Evolutionary conservation across 2,329 filamentous ascomycete species (phyloP).

Genomic region (Cladosporium sp.): DNA sequence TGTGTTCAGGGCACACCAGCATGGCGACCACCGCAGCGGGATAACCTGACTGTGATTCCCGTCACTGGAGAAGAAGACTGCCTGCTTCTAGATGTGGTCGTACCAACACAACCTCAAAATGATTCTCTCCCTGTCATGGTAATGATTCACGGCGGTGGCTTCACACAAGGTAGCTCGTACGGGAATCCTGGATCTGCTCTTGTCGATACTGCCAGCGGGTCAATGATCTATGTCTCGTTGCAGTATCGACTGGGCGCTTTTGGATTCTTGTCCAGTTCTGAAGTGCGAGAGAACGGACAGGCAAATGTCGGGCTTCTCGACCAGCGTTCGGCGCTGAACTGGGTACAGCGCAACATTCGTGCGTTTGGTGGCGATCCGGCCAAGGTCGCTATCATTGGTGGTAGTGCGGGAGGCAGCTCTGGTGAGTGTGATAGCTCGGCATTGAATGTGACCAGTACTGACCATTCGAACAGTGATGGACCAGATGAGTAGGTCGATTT

Average conservation of each 20-base stretch:
- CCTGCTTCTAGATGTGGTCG: conserved; percentile 38
- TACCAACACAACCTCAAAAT: conserved; percentile 31
- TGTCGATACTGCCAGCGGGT: conserved; percentile 30
- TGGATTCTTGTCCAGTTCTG: conserved; percentile 24
- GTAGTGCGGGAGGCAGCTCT: conserved; percentile 26
- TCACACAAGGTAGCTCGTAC: conserved; percentile 28
- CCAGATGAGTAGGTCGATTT: conserved; percentile 26
- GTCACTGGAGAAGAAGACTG: conserved; percentile 34
- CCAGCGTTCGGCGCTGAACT: conserved; percentile 26
- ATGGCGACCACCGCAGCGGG: conserved; percentile 10
- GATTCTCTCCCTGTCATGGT: conserved; percentile 27
- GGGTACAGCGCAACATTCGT: conserved; percentile 27
- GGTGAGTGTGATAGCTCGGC: background rate
- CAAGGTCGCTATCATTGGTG: conserved; percentile 24
- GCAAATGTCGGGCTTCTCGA: conserved; percentile 26
- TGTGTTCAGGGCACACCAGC: conserved; percentile 28
- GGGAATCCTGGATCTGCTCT: conserved; percentile 23
- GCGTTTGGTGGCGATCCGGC: conserved; percentile 29
- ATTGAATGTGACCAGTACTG: background rate
- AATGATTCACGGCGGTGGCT: conserved; percentile 37
- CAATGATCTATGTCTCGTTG: conserved; percentile 30
- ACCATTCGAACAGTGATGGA: conserved; percentile 17
- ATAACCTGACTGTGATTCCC: conserved; percentile 11
- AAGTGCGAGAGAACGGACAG: conserved; percentile 21
- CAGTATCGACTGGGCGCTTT: conserved; percentile 30